Percentiles rank a stretch among this genome's conserved stretches.
phyloP scores from a whole-genome alignment of 73 alveolate species.

The Durusdinium trenchii region DNA sequence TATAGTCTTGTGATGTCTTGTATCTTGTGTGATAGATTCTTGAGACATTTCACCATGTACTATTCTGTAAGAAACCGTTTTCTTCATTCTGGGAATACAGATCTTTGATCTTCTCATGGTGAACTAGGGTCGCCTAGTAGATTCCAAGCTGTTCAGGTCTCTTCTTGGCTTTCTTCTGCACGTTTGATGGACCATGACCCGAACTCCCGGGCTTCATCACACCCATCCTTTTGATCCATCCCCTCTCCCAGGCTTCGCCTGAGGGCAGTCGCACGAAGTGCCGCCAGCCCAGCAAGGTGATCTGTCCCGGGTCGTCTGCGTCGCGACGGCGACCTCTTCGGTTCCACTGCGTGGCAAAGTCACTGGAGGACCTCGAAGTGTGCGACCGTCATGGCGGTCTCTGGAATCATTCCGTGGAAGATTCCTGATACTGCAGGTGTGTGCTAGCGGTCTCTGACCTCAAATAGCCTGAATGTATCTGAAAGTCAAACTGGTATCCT shows the following conservation, averaged over 20 bases:
- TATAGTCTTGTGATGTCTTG: too few species aligned
- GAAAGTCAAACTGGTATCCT: too few species aligned
- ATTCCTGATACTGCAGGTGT: background rate
- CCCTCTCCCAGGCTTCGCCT: background rate
- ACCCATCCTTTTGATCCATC: background rate
- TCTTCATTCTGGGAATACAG: background rate
- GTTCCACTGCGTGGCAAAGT: background rate
- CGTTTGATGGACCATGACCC: background rate
- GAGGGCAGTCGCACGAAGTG: slow-evolving; percentile 34
- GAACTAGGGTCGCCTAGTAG: background rate
- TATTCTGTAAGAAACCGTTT: too few species aligned
- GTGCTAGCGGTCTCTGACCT: too few species aligned
- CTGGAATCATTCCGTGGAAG: background rate
- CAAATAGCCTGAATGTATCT: too few species aligned
- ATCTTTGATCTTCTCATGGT: background rate
- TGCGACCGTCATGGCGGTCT: background rate
- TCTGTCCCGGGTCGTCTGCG: too few species aligned
- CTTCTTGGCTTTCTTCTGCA: too few species aligned
- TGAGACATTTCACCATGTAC: too few species aligned
- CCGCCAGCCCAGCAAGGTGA: slow-evolving; percentile 22
- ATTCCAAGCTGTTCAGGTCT: too few species aligned
- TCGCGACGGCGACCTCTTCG: background rate
- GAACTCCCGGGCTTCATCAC: background rate
- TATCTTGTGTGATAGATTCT: too few species aligned
- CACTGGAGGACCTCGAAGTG: background rate